Percentiles rank a stretch among this genome's conserved stretches.
phyloP scores from a whole-genome alignment of 169 alveolate genomes.

The Plasmodium relictum region DNA sequence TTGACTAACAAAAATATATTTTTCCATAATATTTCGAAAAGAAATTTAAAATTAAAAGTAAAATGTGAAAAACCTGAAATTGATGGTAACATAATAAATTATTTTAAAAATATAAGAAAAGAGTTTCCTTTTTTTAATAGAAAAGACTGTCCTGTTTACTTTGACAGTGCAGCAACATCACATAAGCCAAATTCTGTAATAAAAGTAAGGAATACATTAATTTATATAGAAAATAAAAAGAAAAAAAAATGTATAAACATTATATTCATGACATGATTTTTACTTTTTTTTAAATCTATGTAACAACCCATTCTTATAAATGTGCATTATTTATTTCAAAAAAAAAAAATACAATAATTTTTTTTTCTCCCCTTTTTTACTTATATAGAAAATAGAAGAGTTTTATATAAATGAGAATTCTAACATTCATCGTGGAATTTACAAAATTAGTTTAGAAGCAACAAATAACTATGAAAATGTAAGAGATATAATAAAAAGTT shows the following conservation, averaged over 20 bases:
- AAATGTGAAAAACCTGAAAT: constrained; percentile 40
- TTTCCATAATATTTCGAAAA: background rate
- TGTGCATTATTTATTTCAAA: no score
- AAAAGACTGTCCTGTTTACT: constrained; percentile 63
- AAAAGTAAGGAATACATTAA: constrained; percentile 44
- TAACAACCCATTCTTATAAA: no score
- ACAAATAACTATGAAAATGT: constrained; percentile 78
- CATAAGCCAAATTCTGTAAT: constrained; percentile 81
- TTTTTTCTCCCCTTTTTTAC: constrained; percentile 40
- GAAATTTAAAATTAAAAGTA: constrained; percentile 16
- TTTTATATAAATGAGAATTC: constrained; percentile 70
- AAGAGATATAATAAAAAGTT: constrained; percentile 49
- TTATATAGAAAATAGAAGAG: constrained; percentile 54
- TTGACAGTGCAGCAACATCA: constrained; percentile 87
- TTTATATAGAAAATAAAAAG: no score
- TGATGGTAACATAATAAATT: constrained; percentile 35
- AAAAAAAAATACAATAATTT: background rate
- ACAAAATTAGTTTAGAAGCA: constrained; percentile 32
- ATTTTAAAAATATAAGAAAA: constrained; percentile 39
- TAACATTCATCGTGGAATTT: constrained; percentile 51
- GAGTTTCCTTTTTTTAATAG: constrained; percentile 43
- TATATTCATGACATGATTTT: no score
- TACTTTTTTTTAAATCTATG: no score
- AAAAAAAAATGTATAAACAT: background rate
- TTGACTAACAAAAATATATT: background rate